Percentiles rank a stretch among this genome's conserved stretches.
Evolutionary conservation across 2,329 filamentous ascomycete genomes (phyloP).

Genomic region (Nigrospora osmanthi): DNA sequence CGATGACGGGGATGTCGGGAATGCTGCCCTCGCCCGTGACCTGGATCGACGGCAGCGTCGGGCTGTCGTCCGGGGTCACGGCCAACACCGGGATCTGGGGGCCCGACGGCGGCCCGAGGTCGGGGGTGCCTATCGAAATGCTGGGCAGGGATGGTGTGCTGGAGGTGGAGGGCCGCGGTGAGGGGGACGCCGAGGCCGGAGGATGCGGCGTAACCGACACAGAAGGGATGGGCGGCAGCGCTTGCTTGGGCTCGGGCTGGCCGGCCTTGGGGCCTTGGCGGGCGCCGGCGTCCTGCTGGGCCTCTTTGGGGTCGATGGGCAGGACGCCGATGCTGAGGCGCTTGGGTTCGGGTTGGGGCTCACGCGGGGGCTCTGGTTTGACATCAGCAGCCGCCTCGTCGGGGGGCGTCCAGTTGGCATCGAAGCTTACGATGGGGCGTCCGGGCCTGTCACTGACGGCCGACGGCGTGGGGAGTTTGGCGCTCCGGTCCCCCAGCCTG

Average conservation of each 20-base stretch:
- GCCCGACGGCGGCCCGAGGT: constrained; percentile 13
- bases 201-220: constrained; percentile 44
- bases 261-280: constrained; percentile 12
- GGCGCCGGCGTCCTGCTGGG: constrained; percentile 7
- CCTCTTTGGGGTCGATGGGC: no score
- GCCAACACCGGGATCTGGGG: constrained; percentile 45
- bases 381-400: constrained; percentile 65
- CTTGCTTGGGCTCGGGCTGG: constrained; percentile 19
- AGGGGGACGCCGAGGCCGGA: constrained; percentile 24
- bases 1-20: constrained; percentile 28
- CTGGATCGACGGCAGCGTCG: constrained; percentile 32
- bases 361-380: constrained; percentile 38
- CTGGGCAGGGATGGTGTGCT: constrained; percentile 28
- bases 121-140: constrained; percentile 34
- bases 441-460: constrained; percentile 86
- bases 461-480: constrained; percentile 79
- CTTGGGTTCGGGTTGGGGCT: constrained; percentile 25
- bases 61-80: constrained; percentile 28
- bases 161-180: constrained; percentile 23
- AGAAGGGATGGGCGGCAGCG: constrained; percentile 36
- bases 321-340: constrained; percentile 20
- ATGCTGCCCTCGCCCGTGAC: constrained; percentile 22
- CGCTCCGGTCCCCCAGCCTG: constrained; percentile 76
- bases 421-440: constrained; percentile 95
- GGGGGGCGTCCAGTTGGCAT: constrained; percentile 71